These are phyloP conservation scores for Oidiodendron maius DNA, from an alignment of 495 filamentous ascomycete species.

Conservation along the genomic window DNA sequence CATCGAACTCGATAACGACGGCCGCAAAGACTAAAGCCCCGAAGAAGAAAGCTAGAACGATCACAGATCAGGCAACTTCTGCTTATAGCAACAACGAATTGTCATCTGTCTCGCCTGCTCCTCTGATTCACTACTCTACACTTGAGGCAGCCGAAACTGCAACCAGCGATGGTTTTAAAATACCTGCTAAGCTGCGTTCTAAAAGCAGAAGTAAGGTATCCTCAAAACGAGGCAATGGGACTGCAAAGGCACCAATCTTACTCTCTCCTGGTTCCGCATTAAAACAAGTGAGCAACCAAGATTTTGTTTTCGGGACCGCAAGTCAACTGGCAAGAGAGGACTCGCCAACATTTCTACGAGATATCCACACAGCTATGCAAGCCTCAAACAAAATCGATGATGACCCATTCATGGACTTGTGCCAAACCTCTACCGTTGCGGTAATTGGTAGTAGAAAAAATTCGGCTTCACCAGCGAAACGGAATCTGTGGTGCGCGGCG, in stretches of 20 bases:
- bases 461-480: constrained; percentile 10
- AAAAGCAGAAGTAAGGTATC: constrained; percentile 19
- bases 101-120: constrained; percentile 7
- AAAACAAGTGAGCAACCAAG: constrained; percentile 62
- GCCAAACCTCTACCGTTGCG: neutral
- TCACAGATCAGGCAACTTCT: constrained; percentile 79
- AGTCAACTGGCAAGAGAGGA: constrained; percentile 80
- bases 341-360: constrained; percentile 59
- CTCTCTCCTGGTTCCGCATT: constrained; percentile 70
- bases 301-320: constrained; percentile 87
- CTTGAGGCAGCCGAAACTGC: constrained; percentile 11
- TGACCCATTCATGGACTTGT: constrained; percentile 15
- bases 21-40: constrained; percentile 43
- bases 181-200: constrained; percentile 9
- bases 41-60: constrained; percentile 72
- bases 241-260: constrained; percentile 41
- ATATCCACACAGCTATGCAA: constrained; percentile 65
- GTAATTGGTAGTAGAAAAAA: neutral
- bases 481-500: constrained; percentile 60
- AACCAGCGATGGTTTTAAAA: constrained; percentile 11
- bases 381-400: constrained; percentile 45
- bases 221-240: constrained; percentile 40
- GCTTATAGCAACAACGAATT: constrained; percentile 48
- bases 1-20: constrained; percentile 10
- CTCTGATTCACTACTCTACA: constrained; percentile 29